Conservation (phyloP, 768 basidiomycete species). For the Xerocomellus dryophilus region DNA sequence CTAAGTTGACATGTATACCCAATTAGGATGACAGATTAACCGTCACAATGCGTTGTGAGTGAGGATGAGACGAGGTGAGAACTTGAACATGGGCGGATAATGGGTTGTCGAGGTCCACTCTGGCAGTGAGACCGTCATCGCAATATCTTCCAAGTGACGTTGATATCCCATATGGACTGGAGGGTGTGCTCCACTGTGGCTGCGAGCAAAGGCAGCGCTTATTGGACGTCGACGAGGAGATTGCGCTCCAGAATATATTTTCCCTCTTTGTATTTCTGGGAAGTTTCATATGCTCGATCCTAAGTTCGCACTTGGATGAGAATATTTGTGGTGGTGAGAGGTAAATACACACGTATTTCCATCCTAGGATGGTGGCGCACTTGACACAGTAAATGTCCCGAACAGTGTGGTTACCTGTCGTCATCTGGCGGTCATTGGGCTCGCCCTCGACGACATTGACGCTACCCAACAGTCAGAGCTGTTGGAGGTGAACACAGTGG, state of each 20-base stretch:
- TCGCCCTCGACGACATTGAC: conserved; percentile 92
- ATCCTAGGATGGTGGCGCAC: conserved; percentile 82
- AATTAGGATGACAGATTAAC: conserved; percentile 24
- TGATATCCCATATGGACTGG: conserved; percentile 9
- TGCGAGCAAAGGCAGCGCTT: conserved; percentile 22
- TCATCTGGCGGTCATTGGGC: conserved; percentile 91
- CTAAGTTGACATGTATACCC: conserved; percentile 19
- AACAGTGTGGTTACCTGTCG: conserved; percentile 94
- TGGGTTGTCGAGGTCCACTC: conserved; percentile 14
- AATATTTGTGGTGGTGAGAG: not conserved
- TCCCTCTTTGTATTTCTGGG: conserved; percentile 98
- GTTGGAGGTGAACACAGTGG: conserved; percentile 8
- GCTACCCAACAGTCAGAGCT: conserved; percentile 39
- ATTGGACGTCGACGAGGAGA: conserved; percentile 84
- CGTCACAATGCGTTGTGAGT: conserved; percentile 19
- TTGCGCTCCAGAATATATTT: conserved; percentile 97
- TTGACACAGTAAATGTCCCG: conserved; percentile 94
- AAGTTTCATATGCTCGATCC: conserved; percentile 88
- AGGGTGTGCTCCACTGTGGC: conserved; percentile 3
- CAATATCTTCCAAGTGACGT: conserved; percentile 8
- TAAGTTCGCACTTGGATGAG: conserved; percentile 31
- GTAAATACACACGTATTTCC: conserved; percentile 82
- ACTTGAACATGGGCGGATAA: conserved; percentile 10
- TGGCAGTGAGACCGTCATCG: conserved; percentile 14
- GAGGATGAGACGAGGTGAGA: conserved; percentile 16